Percentiles rank a stretch among this genome's conserved stretches.
Evolutionary conservation across 2,329 filamentous ascomycete genomes (phyloP).

Genomic region (Cytospora schulzeri): DNA sequence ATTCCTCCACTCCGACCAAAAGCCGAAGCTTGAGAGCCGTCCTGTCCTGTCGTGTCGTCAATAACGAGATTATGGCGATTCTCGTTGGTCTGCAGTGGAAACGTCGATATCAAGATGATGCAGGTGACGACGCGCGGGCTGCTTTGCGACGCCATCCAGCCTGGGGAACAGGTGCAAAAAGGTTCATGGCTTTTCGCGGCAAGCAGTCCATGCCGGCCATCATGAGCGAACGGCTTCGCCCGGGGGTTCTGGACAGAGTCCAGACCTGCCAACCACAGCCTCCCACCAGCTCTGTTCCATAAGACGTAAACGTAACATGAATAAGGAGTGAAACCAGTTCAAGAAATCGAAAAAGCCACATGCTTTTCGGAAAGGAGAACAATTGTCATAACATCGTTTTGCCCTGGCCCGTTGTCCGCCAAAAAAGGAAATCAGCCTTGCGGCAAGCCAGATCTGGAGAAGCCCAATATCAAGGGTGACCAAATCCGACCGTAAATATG

Average conservation of each 20-base stretch:
- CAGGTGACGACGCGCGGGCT: slow-evolving; percentile 14
- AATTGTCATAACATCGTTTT: slow-evolving; percentile 48
- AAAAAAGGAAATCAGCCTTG: slow-evolving; percentile 56
- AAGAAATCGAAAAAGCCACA: slow-evolving; percentile 37
- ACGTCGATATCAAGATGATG: slow-evolving; percentile 26
- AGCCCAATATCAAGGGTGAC: slow-evolving; percentile 50
- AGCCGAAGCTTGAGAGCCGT: slow-evolving; percentile 22
- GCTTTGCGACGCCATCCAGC: slow-evolving; percentile 15
- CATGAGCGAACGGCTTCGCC: slow-evolving; percentile 27
- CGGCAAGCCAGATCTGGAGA: slow-evolving; percentile 65
- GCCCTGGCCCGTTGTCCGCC: slow-evolving; percentile 46
- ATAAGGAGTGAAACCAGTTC: slow-evolving; percentile 43
- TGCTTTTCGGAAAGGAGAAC: slow-evolving; percentile 38
- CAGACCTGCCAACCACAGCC: slow-evolving; percentile 16
- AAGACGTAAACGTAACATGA: slow-evolving; percentile 28
- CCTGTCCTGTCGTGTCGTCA: slow-evolving; percentile 27
- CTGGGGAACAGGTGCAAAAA: slow-evolving; percentile 17
- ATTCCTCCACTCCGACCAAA: slow-evolving; percentile 15
- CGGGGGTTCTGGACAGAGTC: slow-evolving; percentile 22
- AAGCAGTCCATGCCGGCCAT: slow-evolving; percentile 14
- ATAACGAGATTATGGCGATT: slow-evolving; percentile 30
- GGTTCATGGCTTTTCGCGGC: slow-evolving; percentile 6
- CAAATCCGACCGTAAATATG: slow-evolving; percentile 53
- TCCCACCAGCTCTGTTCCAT: slow-evolving; percentile 19
- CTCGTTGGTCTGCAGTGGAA: slow-evolving; percentile 26